phyloP scores from a whole-genome alignment of 805 yeast species.

The Kuraishia molischiana region DNA sequence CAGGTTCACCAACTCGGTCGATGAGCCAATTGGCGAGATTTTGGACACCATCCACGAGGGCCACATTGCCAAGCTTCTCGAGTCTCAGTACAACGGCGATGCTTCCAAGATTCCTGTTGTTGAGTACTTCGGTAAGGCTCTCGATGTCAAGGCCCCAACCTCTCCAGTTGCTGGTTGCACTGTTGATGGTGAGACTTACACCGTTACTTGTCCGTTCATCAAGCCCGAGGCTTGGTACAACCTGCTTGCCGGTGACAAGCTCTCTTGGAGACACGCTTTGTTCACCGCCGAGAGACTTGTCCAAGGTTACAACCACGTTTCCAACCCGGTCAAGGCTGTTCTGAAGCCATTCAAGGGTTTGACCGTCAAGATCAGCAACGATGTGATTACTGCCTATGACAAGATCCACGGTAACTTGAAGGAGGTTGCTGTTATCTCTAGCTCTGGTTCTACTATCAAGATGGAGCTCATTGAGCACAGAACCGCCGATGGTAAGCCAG shows the following conservation, averaged over 20 bases:
- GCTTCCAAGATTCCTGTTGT: slow-evolving; percentile 70
- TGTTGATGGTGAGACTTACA: slow-evolving; percentile 27
- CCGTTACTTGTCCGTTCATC: slow-evolving; percentile 18
- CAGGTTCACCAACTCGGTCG: slow-evolving; percentile 72
- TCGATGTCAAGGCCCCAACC: slow-evolving; percentile 19
- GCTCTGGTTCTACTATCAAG: slow-evolving; percentile 44
- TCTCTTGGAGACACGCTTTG: slow-evolving; percentile 89
- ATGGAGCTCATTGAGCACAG: slow-evolving; percentile 80
- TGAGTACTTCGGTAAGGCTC: slow-evolving; percentile 77
- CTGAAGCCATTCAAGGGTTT: slow-evolving; percentile 63
- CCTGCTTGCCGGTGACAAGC: slow-evolving; percentile 66
- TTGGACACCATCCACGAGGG: slow-evolving; percentile 86
- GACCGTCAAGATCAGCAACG: slow-evolving; percentile 52
- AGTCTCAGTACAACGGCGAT: slow-evolving; percentile 65
- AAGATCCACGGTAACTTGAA: slow-evolving; percentile 58
- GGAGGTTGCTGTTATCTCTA: slow-evolving; percentile 56
- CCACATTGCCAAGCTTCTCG: slow-evolving; percentile 62
- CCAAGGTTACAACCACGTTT: slow-evolving; percentile 72
- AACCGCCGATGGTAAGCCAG: slow-evolving; percentile 68
- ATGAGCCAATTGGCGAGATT: slow-evolving; percentile 89
- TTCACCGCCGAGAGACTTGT: slow-evolving; percentile 70
- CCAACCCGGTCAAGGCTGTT: slow-evolving; percentile 73
- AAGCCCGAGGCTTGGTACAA: slow-evolving; percentile 55
- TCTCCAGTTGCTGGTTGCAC: slow-evolving; percentile 19
- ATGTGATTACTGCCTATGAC: slow-evolving; percentile 59